These are phyloP conservation scores for Pleurotus ostreatus DNA, from an alignment of 768 basidiomycete genomes.

Conservation along the genomic window DNA sequence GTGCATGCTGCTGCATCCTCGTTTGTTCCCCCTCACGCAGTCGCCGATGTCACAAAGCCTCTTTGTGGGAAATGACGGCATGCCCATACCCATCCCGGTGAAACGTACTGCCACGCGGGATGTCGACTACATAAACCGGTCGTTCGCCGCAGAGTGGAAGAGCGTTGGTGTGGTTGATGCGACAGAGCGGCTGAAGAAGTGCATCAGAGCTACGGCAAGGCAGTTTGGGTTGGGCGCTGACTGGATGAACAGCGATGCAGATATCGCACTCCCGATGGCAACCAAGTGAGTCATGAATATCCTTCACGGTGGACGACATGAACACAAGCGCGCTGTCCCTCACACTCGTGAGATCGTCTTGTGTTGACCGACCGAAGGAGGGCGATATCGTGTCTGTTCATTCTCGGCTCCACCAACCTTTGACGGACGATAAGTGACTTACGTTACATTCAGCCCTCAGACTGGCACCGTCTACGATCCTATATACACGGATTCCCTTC, in stretches of 20 bases:
- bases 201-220: constrained; percentile 52
- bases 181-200: constrained; percentile 46
- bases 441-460: constrained; percentile 4
- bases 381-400: constrained; percentile 1
- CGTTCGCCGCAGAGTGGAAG: constrained; percentile 53
- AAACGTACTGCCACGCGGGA: constrained; percentile 56
- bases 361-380: background rate
- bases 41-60: constrained; percentile 16
- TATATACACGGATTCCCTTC: constrained; percentile 50
- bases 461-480: constrained; percentile 45
- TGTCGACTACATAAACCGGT: constrained; percentile 62
- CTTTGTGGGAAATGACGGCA: constrained; percentile 16
- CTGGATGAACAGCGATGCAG: constrained; percentile 79
- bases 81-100: constrained; percentile 21
- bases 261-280: constrained; percentile 66
- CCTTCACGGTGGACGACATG: background rate
- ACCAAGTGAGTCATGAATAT: constrained; percentile 42
- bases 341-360: too few species aligned
- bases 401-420: constrained; percentile 15
- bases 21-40: constrained; percentile 27
- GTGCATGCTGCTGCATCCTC: constrained; percentile 65
- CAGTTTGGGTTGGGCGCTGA: constrained; percentile 51
- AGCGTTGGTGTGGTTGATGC: constrained; percentile 47
- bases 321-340: too few species aligned
- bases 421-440: constrained; percentile 14